These are phyloP conservation scores for Kluyveromyces dobzhanskii DNA, from an alignment of 805 yeast species.

Conservation along the genomic window DNA sequence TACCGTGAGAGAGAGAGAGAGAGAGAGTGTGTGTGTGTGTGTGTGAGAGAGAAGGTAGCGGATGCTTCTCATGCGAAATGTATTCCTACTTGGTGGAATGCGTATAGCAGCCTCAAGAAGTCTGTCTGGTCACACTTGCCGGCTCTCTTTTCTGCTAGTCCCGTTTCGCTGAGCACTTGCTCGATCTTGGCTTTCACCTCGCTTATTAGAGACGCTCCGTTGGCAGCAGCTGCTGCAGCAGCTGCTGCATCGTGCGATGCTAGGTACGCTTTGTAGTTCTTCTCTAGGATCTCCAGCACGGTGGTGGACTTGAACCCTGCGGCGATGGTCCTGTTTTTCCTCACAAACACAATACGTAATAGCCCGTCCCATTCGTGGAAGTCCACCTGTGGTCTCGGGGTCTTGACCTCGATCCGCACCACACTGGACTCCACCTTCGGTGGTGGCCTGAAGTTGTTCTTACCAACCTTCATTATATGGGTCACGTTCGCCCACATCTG, in stretches of 20 bases:
- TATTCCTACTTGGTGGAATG: constrained; percentile 94
- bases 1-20: too few species aligned
- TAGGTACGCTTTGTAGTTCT: constrained; percentile 76
- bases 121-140: constrained; percentile 94
- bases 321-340: constrained; percentile 86
- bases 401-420: constrained; percentile 84
- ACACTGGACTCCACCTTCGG: constrained; percentile 98
- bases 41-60: too few species aligned
- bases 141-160: constrained; percentile 75
- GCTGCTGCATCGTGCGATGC: constrained; percentile 25
- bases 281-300: constrained; percentile 72
- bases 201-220: constrained; percentile 33
- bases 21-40: too few species aligned
- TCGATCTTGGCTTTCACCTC: constrained; percentile 62
- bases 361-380: constrained; percentile 97
- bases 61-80: constrained; percentile 70
- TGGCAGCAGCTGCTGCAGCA: constrained; percentile 35
- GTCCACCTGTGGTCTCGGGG: constrained; percentile 89
- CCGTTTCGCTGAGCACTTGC: constrained; percentile 71
- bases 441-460: constrained; percentile 94
- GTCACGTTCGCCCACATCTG: constrained; percentile 99
- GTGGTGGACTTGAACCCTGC: constrained; percentile 86
- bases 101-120: constrained; percentile 74
- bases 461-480: constrained; percentile 97
- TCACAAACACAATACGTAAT: constrained; percentile 79